Evolutionary conservation across 2,329 filamentous ascomycete species (phyloP), one percentile per base, ranked within the genome.

Genomic region (Camillea tinctor): DNA sequence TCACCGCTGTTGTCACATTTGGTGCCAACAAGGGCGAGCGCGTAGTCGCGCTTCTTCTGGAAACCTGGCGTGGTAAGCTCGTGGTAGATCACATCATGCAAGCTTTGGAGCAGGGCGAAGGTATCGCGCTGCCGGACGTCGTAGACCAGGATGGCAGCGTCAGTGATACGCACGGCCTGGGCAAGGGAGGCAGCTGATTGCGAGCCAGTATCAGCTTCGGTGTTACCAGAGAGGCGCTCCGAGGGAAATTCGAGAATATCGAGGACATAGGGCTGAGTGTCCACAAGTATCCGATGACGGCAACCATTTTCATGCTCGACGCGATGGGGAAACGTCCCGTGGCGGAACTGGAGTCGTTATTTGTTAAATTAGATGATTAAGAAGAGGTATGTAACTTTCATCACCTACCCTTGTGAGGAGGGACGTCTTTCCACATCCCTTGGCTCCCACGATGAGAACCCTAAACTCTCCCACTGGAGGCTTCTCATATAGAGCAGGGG

Each of bases 341-440:
- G 59, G 54, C 71, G 72, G 61, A 78, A 74, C 76, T 78, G 51
- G 26, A 11, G 48, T 22, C 17, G 50, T 52, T 2, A 17, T 44
- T 53, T 50, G 17, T 53, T 51, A 58, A n/a, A 52, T 55, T 55
- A 61, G 56, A 54, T 52, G 2, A n/a, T n/a, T 4, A 49, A 19
- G 57, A 17, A 40, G 8, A 49, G 40, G 13, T 9, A 36, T n/a
- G 51, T 20, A 8, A 48, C 22, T 3, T 52, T 11, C 50, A 19
- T 15, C 21, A 50, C 60, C 64, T 66, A 78, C 77, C 63, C 72
- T 72, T 4, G 74, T 75, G 13, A 79, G 60, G 6, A 79, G 68
- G 4, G 76, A 72, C 8, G 77, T 78, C 66, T 80, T 80, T n/a
- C 77, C 77, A 50, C 72, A 73, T 0, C 75, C 74, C 30, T 74